phyloP scores from a whole-genome alignment of 768 basidiomycete species.

The Hypholoma fasciculare region DNA sequence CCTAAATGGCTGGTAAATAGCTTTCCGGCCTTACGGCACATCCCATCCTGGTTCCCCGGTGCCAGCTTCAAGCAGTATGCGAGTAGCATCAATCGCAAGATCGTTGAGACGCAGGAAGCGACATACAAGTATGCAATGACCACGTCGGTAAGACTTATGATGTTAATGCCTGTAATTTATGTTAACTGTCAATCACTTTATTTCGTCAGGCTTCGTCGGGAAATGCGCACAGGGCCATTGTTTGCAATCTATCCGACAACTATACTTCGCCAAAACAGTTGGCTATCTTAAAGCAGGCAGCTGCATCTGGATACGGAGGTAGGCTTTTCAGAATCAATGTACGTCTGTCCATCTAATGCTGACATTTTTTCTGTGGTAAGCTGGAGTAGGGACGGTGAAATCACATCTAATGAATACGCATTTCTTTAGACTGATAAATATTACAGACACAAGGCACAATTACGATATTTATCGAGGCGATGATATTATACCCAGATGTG shows the following conservation, averaged over 20 bases:
- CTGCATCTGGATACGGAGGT: constrained; percentile 1
- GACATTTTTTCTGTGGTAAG: not conserved
- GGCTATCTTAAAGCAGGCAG: not conserved
- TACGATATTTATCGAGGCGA: constrained; percentile 24
- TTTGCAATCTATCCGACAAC: not conserved
- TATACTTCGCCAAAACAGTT: not conserved
- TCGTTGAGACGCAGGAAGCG: not conserved
- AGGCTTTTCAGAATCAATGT: not conserved
- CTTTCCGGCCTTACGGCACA: not conserved
- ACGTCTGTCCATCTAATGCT: not conserved
- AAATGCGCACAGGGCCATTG: not conserved
- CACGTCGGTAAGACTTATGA: not conserved
- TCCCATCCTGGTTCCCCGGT: constrained; percentile 1
- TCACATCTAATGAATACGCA: too few species aligned
- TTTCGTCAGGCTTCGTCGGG: not conserved
- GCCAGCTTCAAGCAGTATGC: not conserved
- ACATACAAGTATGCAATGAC: not conserved
- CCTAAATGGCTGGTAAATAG: not conserved
- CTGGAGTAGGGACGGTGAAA: constrained; percentile 4
- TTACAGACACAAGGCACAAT: constrained; percentile 8
- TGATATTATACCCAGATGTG: constrained; percentile 27
- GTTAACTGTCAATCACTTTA: too few species aligned
- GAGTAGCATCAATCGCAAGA: not conserved
- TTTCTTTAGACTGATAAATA: not conserved
- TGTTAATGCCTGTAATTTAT: not conserved